phyloP scores from a whole-genome alignment of 768 basidiomycete species.

The Termitomyces sp. region DNA sequence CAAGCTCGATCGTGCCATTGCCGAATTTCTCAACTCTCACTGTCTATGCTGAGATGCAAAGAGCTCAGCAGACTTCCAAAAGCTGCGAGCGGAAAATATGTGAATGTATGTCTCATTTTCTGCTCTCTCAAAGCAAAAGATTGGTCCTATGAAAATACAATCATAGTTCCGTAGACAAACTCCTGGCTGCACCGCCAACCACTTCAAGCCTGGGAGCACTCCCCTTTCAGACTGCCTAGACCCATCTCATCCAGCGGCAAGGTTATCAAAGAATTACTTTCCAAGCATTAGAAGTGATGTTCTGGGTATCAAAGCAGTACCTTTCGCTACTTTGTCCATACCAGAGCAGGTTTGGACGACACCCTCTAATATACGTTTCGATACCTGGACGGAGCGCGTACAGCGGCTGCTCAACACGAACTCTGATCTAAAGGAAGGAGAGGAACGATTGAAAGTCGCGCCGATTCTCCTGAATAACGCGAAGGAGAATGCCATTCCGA shows the following conservation, averaged over 20 bases:
- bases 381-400: conserved; percentile 16
- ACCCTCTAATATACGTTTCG: conserved; percentile 14
- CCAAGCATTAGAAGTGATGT: conserved; percentile 8
- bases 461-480: conserved; percentile 15
- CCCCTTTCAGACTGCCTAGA: conserved; percentile 16
- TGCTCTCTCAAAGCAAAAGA: background rate
- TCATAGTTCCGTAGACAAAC: conserved; percentile 35
- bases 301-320: conserved; percentile 23
- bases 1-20: no score
- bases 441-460: conserved; percentile 4
- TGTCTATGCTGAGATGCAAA: conserved; percentile 20
- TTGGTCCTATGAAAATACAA: background rate
- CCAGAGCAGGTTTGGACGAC: conserved; percentile 16
- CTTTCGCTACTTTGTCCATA: conserved; percentile 23
- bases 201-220: conserved; percentile 8
- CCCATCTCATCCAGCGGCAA: conserved; percentile 21
- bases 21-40: background rate
- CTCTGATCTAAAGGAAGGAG: background rate
- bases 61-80: conserved; percentile 30
- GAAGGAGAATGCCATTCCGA: conserved; percentile 21
- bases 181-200: conserved; percentile 25
- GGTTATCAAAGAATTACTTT: conserved; percentile 2
- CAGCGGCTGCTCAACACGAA: conserved; percentile 3
- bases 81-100: conserved; percentile 23
- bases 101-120: conserved; percentile 25